Evolutionary conservation across 2,329 filamentous ascomycete genomes (phyloP).

Genomic region (Alternaria brassicicola): DNA sequence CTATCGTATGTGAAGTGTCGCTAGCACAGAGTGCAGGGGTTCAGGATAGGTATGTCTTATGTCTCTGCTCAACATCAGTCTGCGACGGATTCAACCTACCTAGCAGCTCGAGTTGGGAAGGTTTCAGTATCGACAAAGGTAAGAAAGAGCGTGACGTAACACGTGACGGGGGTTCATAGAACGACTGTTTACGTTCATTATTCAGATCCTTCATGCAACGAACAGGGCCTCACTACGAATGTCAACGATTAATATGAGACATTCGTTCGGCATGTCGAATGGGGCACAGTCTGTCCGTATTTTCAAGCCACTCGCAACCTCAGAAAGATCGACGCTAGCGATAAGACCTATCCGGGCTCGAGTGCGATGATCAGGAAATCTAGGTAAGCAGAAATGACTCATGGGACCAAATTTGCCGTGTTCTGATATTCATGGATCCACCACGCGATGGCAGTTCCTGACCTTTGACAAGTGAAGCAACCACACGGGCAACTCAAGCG

Average conservation of each 20-base stretch:
- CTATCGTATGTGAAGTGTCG: not conserved
- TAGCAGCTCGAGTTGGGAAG: not conserved
- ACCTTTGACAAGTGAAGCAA: not conserved
- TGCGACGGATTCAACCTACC: not conserved
- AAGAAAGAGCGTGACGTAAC: not conserved
- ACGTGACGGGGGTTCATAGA: not conserved
- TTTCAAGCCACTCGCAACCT: not conserved
- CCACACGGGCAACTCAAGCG: not conserved
- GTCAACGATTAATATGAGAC: not conserved
- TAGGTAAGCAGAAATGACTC: not conserved
- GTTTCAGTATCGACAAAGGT: not conserved
- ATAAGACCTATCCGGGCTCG: not conserved
- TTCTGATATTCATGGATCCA: not conserved
- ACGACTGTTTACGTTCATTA: not conserved
- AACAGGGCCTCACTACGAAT: not conserved
- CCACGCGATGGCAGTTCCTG: not conserved
- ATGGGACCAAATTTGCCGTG: not conserved
- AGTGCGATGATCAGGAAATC: not conserved
- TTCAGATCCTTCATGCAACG: not conserved
- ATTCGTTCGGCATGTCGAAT: not conserved
- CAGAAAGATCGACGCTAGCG: not conserved
- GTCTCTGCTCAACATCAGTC: not conserved
- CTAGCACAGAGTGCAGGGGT: not conserved
- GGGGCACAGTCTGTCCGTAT: not conserved
- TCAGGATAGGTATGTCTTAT: not conserved